Evolutionary conservation across 192 early-diverging fungal species (phyloP).

Genomic region (Rhizoclosmatium globosum): DNA sequence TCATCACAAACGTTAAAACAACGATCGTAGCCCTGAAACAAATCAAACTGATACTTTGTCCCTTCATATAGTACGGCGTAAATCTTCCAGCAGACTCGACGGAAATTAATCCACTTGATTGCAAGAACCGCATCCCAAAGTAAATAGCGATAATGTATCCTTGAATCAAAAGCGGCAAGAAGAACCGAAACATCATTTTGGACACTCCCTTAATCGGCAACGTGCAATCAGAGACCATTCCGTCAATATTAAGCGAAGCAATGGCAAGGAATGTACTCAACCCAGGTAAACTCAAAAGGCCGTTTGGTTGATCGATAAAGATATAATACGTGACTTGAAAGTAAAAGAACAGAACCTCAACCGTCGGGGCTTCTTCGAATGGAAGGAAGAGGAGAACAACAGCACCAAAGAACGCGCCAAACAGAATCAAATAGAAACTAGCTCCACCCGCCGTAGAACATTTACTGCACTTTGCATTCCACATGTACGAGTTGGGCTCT

Average conservation of each 20-base stretch:
- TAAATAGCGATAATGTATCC: constrained; percentile 24
- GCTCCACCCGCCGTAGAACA: neutral
- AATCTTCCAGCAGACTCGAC: neutral
- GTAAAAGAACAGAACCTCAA: constrained; percentile 41
- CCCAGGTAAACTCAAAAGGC: neutral
- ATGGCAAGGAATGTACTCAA: constrained; percentile 32
- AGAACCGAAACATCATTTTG: constrained; percentile 34
- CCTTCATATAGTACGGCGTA: constrained; percentile 34
- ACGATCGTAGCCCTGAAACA: constrained; percentile 21
- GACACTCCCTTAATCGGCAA: constrained; percentile 11
- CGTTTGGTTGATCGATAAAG: neutral
- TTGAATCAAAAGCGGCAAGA: constrained; percentile 26
- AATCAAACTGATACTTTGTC: constrained; percentile 22
- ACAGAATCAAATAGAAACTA: constrained; percentile 12
- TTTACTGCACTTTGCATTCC: constrained; percentile 30
- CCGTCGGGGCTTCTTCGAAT: constrained; percentile 23
- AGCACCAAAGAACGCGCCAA: constrained; percentile 16
- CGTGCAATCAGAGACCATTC: constrained; percentile 36
- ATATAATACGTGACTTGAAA: constrained; percentile 37
- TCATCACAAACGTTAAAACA: constrained; percentile 34
- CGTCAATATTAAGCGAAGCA: constrained; percentile 25
- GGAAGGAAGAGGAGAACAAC: constrained; percentile 11
- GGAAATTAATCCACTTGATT: constrained; percentile 8
- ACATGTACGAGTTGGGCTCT: constrained; percentile 8
- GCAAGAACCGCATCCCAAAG: constrained; percentile 7